Conservation (phyloP, 169 alveolate species). For the Cryptosporidium baileyi region DNA sequence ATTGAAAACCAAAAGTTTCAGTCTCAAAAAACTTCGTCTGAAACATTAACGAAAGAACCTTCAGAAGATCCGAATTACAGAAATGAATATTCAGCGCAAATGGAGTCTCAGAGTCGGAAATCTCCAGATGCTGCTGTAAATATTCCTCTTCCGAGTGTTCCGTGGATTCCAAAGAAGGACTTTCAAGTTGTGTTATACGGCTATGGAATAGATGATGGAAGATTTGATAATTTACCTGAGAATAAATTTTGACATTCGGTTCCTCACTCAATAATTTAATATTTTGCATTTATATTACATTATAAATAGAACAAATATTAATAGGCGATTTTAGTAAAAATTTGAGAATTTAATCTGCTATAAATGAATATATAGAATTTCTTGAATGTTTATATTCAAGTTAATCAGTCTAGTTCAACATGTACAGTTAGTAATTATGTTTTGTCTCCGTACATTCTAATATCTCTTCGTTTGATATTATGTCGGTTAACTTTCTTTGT, state of each 20-base stretch:
- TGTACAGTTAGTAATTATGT: not conserved
- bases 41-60: not conserved
- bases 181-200: conserved; percentile 51
- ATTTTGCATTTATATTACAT: not conserved
- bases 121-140: conserved; percentile 46
- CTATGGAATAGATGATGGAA: conserved; percentile 62
- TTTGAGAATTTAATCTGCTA: no score
- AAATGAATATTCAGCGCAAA: conserved; percentile 8
- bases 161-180: conserved; percentile 70
- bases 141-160: conserved; percentile 44
- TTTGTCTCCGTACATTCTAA: not conserved
- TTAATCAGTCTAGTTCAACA: no score
- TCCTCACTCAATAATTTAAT: not conserved
- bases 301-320: no score
- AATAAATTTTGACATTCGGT: not conserved
- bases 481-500: conserved; percentile 23
- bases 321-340: no score
- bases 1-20: conserved; percentile 26
- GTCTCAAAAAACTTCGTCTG: not conserved
- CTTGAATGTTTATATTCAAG: no score
- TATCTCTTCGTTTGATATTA: conserved; percentile 22
- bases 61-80: not conserved
- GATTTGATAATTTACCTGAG: conserved; percentile 58
- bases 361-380: no score
- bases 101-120: not conserved